These are phyloP conservation scores for Arthroderma sp. DNA, from an alignment of 2,329 filamentous ascomycete genomes.

Conservation along the genomic window DNA sequence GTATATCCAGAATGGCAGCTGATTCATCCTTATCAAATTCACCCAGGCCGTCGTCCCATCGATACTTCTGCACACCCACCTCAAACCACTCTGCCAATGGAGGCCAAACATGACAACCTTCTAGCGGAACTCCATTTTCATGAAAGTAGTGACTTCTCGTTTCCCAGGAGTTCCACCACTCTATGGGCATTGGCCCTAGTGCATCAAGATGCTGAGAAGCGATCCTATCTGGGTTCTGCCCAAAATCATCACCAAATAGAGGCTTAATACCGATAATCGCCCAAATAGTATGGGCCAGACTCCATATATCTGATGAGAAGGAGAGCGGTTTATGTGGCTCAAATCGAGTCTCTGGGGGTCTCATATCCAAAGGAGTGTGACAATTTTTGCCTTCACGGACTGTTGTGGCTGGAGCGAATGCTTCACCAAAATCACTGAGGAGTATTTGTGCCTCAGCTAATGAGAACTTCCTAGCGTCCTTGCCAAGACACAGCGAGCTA, in stretches of 20 bases:
- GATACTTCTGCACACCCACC: constrained; percentile 9
- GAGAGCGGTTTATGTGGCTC: constrained; percentile 11
- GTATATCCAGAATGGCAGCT: constrained; percentile 5
- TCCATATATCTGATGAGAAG: constrained; percentile 19
- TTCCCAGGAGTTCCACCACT: constrained; percentile 14
- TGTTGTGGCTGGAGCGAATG: constrained; percentile 15
- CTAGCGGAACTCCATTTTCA: constrained; percentile 5
- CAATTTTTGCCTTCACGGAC: constrained; percentile 14
- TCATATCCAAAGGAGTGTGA: constrained; percentile 12
- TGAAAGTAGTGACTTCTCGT: constrained; percentile 10
- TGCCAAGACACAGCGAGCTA: constrained; percentile 12
- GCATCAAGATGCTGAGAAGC: constrained; percentile 10
- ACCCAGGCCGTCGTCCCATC: constrained; percentile 7
- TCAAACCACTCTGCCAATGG: constrained; percentile 12
- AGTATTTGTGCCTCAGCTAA: constrained; percentile 16
- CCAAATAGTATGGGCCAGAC: constrained; percentile 16
- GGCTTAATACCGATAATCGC: constrained; percentile 18
- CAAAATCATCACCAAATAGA: constrained; percentile 8
- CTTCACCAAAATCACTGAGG: constrained; percentile 21
- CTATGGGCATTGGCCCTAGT: constrained; percentile 11
- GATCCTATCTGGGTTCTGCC: constrained; percentile 4
- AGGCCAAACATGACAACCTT: constrained; percentile 10
- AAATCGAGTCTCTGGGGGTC: constrained; percentile 16
- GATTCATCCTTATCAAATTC: constrained; percentile 9
- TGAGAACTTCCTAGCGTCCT: constrained; percentile 14